A percentile compares a stretch with the other conserved stretches of the same genome.
These are phyloP conservation scores for Aspergillus flavus DNA, from an alignment of 2,329 filamentous ascomycete species.

Conservation along the genomic window DNA sequence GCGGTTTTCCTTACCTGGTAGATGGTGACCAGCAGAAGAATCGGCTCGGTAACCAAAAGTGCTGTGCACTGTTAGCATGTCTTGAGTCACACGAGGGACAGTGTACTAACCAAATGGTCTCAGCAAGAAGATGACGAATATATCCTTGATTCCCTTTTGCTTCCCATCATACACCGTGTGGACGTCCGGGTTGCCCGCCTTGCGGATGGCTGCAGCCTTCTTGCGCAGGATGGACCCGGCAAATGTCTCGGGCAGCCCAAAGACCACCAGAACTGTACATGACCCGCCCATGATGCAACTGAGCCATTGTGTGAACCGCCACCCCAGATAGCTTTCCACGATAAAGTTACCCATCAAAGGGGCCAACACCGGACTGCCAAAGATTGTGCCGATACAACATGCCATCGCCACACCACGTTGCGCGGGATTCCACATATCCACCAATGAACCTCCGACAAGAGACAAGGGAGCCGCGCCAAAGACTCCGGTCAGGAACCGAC, in stretches of 20 bases:
- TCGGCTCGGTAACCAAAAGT: background rate
- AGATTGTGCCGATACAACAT: slow-evolving; percentile 29
- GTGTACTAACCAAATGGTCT: background rate
- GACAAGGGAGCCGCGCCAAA: slow-evolving; percentile 34
- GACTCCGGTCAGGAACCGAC: slow-evolving; percentile 34
- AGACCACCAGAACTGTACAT: background rate
- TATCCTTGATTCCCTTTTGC: background rate
- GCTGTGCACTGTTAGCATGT: background rate
- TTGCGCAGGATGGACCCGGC: background rate
- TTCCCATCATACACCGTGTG: background rate
- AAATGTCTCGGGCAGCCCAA: background rate
- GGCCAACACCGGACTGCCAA: background rate
- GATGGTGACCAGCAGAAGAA: background rate
- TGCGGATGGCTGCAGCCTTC: background rate
- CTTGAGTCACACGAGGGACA: background rate
- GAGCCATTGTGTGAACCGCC: background rate
- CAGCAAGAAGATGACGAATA: background rate
- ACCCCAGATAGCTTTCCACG: background rate
- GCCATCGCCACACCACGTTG: slow-evolving; percentile 82
- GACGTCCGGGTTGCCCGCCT: background rate
- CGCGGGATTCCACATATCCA: slow-evolving; percentile 74
- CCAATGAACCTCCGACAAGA: slow-evolving; percentile 33
- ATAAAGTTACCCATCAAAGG: background rate
- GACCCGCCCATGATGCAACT: background rate
- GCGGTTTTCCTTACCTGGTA: background rate